Conservation (phyloP, 148 eudicot genomes). For the Camellia lanceoleosa region DNA sequence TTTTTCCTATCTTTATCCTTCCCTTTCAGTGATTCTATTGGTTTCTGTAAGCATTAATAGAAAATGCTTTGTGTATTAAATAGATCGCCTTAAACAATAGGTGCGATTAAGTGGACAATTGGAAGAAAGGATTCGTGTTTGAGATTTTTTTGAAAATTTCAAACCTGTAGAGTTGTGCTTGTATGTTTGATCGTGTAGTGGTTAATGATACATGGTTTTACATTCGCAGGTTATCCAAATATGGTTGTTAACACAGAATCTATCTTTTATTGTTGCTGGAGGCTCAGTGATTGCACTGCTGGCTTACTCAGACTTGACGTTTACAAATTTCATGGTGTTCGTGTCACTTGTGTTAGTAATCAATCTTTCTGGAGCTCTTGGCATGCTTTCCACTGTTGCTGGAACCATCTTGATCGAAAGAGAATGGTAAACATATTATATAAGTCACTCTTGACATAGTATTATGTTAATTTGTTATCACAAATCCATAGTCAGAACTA, state of each 20-base stretch:
- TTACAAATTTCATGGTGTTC: constrained; percentile 35
- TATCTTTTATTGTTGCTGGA: constrained; percentile 83
- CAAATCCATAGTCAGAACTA: background rate
- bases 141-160: background rate
- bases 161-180: background rate
- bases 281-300: constrained; percentile 56
- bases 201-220: constrained; percentile 4
- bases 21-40: too few species aligned
- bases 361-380: constrained; percentile 78
- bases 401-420: constrained; percentile 95
- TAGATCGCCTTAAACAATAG: background rate
- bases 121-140: background rate
- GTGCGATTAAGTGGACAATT: background rate
- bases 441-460: background rate
- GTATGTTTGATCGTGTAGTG: background rate
- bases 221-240: constrained; percentile 58
- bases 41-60: too few species aligned
- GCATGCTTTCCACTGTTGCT: constrained; percentile 84
- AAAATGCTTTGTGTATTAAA: too few species aligned
- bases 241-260: constrained; percentile 72
- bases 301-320: constrained; percentile 35
- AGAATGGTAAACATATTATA: constrained; percentile 62
- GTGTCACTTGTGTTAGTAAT: constrained; percentile 46
- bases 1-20: background rate
- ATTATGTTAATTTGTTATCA: background rate